Evolutionary conservation across 2,329 filamentous ascomycete species (phyloP), one percentile per base, ranked within the genome.

Genomic region (Ophiostoma triangulosporum): DNA sequence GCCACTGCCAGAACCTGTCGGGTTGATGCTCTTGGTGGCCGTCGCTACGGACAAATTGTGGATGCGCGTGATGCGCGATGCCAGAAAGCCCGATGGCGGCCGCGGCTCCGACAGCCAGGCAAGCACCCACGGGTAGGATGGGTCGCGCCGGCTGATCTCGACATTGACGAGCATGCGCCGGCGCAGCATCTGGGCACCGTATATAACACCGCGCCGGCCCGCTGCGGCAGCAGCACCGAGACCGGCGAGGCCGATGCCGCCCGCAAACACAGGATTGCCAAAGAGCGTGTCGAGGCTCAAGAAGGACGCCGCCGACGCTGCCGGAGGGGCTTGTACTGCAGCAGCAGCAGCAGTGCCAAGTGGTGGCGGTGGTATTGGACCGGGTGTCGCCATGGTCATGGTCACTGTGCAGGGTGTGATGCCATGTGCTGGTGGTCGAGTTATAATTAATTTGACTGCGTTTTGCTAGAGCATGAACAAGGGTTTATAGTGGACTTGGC

Each of bases 101-200:
- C 89, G 87, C 59, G 88, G 88, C 54, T 88, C 78, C 6, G 89
- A 90, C 66, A 98, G 86, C 90, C 93, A 98, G 59, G 90, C 84
- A 9, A 98, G 76, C 40, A 98, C 81, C 91, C 90, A 97, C 38
- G 83, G 83, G 66, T 97, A 98, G 1, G 91, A 90, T 45, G 88
- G 82, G 69, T 98, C 93, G 62, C 91, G 87, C 64, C 88, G 86
- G 67, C 87, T 91, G 68, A 98, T 95, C 69, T 98, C 93, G 62
- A 98, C 82, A 63, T 96, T 89, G 62, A 97, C 88, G 29, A 98
- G 81, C 70, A 98, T 81, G 49, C 91, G 87, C 52, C 85, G 83
- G 50, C 88, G 86, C 55, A 95, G 70, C 54, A 94, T 75, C 43
- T 78, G 77, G n/a, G 84, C 82, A 53, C 81, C 81, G 62, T 81